These are phyloP conservation scores for Kwoniella sp. DNA, from an alignment of 768 basidiomycete genomes.

Conservation along the genomic window DNA sequence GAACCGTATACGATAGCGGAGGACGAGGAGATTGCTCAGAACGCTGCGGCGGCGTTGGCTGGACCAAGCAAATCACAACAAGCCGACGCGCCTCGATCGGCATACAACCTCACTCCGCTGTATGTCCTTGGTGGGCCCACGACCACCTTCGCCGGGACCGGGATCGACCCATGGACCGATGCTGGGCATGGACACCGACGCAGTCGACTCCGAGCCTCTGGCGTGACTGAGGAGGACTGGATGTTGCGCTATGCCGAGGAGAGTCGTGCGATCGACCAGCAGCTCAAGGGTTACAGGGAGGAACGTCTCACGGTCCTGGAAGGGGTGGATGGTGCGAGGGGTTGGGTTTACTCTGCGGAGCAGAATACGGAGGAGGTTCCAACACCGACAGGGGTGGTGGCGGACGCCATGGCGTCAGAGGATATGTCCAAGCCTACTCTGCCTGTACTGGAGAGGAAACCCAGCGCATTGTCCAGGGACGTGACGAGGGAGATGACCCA, in stretches of 20 bases:
- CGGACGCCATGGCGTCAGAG: not conserved
- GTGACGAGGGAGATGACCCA: constrained; percentile 12
- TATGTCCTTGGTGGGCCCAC: constrained; percentile 90
- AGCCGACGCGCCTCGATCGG: not conserved
- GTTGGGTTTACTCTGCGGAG: constrained; percentile 30
- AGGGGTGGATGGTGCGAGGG: constrained; percentile 17
- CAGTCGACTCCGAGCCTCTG: constrained; percentile 69
- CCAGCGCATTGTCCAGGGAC: constrained; percentile 29
- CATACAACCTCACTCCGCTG: constrained; percentile 55
- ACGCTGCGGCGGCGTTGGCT: constrained; percentile 50
- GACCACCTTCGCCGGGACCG: constrained; percentile 78
- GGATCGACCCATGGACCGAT: constrained; percentile 82
- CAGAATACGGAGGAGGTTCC: not conserved
- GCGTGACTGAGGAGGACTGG: constrained; percentile 86
- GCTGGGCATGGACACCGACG: constrained; percentile 82
- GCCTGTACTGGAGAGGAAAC: constrained; percentile 20
- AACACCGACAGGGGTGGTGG: not conserved
- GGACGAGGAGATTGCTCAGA: constrained; percentile 35
- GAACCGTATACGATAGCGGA: constrained; percentile 67
- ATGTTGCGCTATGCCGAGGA: constrained; percentile 73
- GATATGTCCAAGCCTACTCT: not conserved
- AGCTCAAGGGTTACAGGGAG: constrained; percentile 45
- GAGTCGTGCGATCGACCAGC: constrained; percentile 60
- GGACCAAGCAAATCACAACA: no score
- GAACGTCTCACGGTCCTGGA: constrained; percentile 31